phyloP scores from a whole-genome alignment of 805 yeast genomes.

The Ogataea methanolica region DNA sequence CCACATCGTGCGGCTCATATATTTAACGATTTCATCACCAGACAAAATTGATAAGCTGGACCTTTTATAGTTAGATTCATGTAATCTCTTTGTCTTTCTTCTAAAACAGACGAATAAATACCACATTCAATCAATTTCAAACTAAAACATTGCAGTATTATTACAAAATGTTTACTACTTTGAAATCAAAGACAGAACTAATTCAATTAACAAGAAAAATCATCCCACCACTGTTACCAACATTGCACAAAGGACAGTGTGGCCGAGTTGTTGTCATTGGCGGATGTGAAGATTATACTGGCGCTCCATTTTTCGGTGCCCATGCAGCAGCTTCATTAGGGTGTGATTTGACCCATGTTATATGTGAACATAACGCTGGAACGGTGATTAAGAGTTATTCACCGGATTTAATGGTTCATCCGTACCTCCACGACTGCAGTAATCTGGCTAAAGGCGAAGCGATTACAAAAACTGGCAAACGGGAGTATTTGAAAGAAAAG shows the following conservation, averaged over 20 bases:
- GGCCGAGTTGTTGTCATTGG: constrained; percentile 87
- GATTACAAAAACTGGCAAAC: constrained; percentile 1
- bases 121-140: too few species aligned
- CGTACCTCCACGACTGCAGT: constrained; percentile 58
- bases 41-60: too few species aligned
- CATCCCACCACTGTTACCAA: constrained; percentile 71
- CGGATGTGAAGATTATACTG: constrained; percentile 94
- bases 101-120: too few species aligned
- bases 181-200: constrained; percentile 10
- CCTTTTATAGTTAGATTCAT: too few species aligned
- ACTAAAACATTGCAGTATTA: neutral
- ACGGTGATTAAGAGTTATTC: constrained; percentile 79
- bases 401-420: constrained; percentile 96
- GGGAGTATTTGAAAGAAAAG: constrained; percentile 33
- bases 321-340: constrained; percentile 83
- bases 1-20: too few species aligned
- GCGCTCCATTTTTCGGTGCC: constrained; percentile 92
- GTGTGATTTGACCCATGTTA: constrained; percentile 81
- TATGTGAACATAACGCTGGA: constrained; percentile 81
- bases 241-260: constrained; percentile 84
- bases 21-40: too few species aligned
- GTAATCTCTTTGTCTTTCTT: too few species aligned
- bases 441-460: constrained; percentile 16
- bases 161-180: neutral
- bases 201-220: constrained; percentile 42